Base-by-base conservation (phyloP, 2,329 filamentous ascomycete species). In the Thielaviopsis punctulata region DNA sequence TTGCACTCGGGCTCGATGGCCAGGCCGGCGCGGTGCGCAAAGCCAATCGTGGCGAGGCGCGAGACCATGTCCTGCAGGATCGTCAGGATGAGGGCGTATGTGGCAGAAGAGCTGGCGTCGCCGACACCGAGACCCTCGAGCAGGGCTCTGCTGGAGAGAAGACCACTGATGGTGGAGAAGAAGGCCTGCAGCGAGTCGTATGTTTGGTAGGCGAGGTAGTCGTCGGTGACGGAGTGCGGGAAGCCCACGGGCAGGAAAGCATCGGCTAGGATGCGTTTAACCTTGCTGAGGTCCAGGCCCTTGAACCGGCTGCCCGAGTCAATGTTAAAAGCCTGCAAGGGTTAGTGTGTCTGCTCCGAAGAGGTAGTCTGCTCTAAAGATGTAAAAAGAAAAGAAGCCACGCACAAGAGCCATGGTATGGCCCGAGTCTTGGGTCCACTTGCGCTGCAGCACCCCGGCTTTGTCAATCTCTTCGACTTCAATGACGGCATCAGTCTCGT, bases 1-100 rank as follows among this genome's bases (percentile, higher is more conserved):
- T 95, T 95, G 69, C 86, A 90, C 63, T 95, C 88, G 1, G 87
- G 86, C 64, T 93, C 87, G 47, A 95, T 82, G 27, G 84, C 77
- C 45, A 84, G 84, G 36, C 88, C 87, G 54, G 90, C 80, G 44
- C 79, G 75, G 63, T 93, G 82, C 1, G 88, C 89, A 63, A 95
- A 94, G 9, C 86, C 65, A 55, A 95, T 94, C 0, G 88, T 95
- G 1, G 86, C 85, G 23, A 94, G 68, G 6, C 87, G 79, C 8
- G 86, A 87, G 56, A 84, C 82, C 49, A 81, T 84, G 58, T 92
- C 85, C 58, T 92, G 86, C 9, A 92, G 69, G 56, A 94, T 83
- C 25, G 85, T 86, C 49, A 95, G 76, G 10, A 95, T 76, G 41
- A 95, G 73, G 1, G 87, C 88, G 10, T 79, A 79, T 0, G 87